Evolutionary conservation across 768 basidiomycete species (phyloP).

Genomic region (Saitozyma podzolica): DNA sequence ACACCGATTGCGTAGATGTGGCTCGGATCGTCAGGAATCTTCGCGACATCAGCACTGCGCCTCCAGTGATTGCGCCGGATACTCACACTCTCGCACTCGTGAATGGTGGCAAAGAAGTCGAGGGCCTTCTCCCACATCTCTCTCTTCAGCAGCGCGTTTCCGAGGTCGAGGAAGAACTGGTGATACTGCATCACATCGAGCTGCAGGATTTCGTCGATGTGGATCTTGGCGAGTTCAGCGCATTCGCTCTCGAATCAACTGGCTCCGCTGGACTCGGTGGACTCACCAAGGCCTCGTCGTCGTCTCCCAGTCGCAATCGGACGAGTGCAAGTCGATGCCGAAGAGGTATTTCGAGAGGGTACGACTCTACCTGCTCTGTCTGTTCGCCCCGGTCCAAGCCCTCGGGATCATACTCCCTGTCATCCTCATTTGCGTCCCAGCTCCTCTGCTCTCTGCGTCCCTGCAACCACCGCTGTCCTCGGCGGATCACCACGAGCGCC

Average conservation of each 20-base stretch:
- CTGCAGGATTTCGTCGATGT: constrained; percentile 69
- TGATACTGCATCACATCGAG: constrained; percentile 77
- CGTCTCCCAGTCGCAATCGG: constrained; percentile 74
- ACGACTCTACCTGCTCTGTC: constrained; percentile 62
- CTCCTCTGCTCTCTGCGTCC: constrained; percentile 68
- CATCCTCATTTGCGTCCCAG: constrained; percentile 82
- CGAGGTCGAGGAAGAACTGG: constrained; percentile 76
- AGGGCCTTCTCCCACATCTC: constrained; percentile 76
- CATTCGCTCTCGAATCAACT: neutral
- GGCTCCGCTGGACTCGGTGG: neutral
- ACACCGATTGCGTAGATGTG: constrained; percentile 65
- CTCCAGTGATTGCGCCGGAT: neutral
- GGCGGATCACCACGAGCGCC: constrained; percentile 68
- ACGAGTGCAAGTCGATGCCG: constrained; percentile 80
- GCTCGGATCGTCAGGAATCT: constrained; percentile 61
- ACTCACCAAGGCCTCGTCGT: constrained; percentile 76
- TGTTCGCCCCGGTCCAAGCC: constrained; percentile 52
- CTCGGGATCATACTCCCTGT: constrained; percentile 71
- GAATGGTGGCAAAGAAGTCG: constrained; percentile 75
- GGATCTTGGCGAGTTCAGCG: constrained; percentile 56
- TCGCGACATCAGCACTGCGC: constrained; percentile 5
- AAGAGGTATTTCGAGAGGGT: constrained; percentile 70
- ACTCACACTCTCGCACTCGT: constrained; percentile 70
- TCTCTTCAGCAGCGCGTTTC: constrained; percentile 76
- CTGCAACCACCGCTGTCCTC: constrained; percentile 88